Conservation (phyloP, 2,329 filamentous ascomycete genomes). For the Pseudofabraea citricarpa region DNA sequence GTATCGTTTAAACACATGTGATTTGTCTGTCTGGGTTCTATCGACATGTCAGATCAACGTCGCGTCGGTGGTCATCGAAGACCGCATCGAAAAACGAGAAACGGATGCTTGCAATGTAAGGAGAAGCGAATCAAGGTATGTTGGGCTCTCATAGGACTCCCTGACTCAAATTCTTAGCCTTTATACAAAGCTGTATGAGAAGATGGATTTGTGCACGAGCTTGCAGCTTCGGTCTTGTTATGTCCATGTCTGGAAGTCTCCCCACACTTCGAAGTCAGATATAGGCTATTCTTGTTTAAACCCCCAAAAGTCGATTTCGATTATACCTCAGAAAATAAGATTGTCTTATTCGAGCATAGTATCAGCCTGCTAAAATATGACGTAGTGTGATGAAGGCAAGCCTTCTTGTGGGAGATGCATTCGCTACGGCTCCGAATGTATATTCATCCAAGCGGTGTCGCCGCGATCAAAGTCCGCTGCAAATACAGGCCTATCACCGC, state of each 20-base stretch:
- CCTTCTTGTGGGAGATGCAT: constrained; percentile 15
- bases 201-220: not conserved
- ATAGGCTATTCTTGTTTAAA: not conserved
- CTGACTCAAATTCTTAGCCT: not conserved
- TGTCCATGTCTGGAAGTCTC: too few relatives aligned
- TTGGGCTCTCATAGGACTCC: not conserved
- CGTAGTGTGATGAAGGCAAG: constrained; percentile 17
- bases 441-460: constrained; percentile 1
- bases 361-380: not conserved
- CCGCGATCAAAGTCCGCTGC: not conserved
- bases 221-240: too few relatives aligned
- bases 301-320: not conserved
- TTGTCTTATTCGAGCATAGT: not conserved
- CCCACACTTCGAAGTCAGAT: too few relatives aligned
- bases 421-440: constrained; percentile 11
- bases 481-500: not conserved
- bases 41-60: too few relatives aligned
- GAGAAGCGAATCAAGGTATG: constrained; percentile 14
- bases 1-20: too few relatives aligned
- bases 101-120: constrained; percentile 14
- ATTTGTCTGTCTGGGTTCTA: too few relatives aligned
- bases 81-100: constrained; percentile 13
- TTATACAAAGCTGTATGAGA: not conserved
- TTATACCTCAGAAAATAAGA: not conserved
- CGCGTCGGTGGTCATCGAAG: not conserved